Percentiles rank a stretch among this genome's conserved stretches.
These are phyloP conservation scores for Trametes punicea DNA, from an alignment of 768 basidiomycete species.

Conservation along the genomic window DNA sequence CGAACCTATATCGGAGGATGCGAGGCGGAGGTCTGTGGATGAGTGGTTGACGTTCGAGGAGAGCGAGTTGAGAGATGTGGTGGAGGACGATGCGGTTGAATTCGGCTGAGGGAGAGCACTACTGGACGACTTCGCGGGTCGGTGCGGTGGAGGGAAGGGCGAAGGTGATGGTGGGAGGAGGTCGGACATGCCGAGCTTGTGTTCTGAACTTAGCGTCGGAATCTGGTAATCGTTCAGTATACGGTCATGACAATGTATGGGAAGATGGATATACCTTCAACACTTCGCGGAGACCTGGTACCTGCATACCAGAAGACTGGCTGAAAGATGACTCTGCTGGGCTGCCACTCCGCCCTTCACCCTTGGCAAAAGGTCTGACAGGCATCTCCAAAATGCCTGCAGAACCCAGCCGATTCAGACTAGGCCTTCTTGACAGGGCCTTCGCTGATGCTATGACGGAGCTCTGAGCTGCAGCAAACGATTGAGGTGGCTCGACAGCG, in stretches of 20 bases:
- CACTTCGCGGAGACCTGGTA: slow-evolving; percentile 69
- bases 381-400: slow-evolving; percentile 55
- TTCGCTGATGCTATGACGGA: slow-evolving; percentile 17
- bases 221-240: slow-evolving; percentile 38
- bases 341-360: slow-evolving; percentile 47
- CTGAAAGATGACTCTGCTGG: slow-evolving; percentile 31
- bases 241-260: neutral
- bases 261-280: slow-evolving; percentile 50
- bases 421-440: slow-evolving; percentile 29
- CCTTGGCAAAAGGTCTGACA: slow-evolving; percentile 42
- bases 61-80: slow-evolving; percentile 38
- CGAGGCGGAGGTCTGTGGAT: slow-evolving; percentile 21
- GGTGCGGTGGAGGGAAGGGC: slow-evolving; percentile 35
- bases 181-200: slow-evolving; percentile 65
- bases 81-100: slow-evolving; percentile 36
- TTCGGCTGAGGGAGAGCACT: slow-evolving; percentile 18
- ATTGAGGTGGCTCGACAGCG: slow-evolving; percentile 20
- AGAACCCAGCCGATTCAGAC: slow-evolving; percentile 47
- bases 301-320: slow-evolving; percentile 10
- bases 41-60: slow-evolving; percentile 28
- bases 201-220: slow-evolving; percentile 64
- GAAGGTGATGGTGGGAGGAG: slow-evolving; percentile 70
- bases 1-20: slow-evolving; percentile 14
- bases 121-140: slow-evolving; percentile 35
- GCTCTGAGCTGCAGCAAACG: slow-evolving; percentile 3